A percentile compares a stretch with the other conserved stretches of the same genome.
Evolutionary conservation across 257 asterid species (phyloP).

Genomic region (Dorcoceras hygrometricum): DNA sequence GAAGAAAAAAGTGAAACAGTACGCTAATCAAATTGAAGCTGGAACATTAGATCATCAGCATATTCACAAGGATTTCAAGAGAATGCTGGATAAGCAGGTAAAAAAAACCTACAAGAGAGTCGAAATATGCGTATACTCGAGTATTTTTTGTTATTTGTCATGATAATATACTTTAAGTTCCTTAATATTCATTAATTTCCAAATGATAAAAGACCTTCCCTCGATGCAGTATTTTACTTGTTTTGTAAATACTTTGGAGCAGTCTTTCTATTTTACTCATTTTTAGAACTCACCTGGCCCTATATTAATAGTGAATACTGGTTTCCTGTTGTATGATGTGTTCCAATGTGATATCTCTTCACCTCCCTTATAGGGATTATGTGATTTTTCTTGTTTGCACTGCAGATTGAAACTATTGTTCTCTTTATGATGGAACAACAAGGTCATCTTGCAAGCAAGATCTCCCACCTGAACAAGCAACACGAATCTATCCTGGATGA

Average conservation of each 20-base stretch:
- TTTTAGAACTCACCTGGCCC: too few relatives aligned
- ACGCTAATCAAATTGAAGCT: constrained; percentile 49
- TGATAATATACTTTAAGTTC: neutral
- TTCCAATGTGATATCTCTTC: too few relatives aligned
- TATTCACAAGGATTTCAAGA: constrained; percentile 76
- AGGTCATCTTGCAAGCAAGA: constrained; percentile 65
- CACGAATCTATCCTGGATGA: constrained; percentile 53
- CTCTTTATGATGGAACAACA: constrained; percentile 78
- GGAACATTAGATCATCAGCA: constrained; percentile 54
- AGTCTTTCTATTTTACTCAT: neutral
- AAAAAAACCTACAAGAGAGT: neutral
- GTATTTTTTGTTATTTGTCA: neutral
- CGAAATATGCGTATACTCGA: neutral
- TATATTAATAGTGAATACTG: too few relatives aligned
- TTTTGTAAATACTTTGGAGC: too few relatives aligned
- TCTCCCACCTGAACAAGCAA: constrained; percentile 53
- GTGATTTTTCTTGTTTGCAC: constrained; percentile 3
- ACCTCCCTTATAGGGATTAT: neutral
- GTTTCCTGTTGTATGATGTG: too few relatives aligned
- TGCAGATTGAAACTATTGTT: constrained; percentile 81
- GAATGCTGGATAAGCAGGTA: constrained; percentile 80
- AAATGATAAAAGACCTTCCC: neutral
- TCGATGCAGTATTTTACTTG: neutral
- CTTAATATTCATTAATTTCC: neutral
- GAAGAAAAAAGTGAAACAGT: constrained; percentile 87